phyloP scores from a whole-genome alignment of 2,329 filamentous ascomycete species.

The Colletotrichum sp. region DNA sequence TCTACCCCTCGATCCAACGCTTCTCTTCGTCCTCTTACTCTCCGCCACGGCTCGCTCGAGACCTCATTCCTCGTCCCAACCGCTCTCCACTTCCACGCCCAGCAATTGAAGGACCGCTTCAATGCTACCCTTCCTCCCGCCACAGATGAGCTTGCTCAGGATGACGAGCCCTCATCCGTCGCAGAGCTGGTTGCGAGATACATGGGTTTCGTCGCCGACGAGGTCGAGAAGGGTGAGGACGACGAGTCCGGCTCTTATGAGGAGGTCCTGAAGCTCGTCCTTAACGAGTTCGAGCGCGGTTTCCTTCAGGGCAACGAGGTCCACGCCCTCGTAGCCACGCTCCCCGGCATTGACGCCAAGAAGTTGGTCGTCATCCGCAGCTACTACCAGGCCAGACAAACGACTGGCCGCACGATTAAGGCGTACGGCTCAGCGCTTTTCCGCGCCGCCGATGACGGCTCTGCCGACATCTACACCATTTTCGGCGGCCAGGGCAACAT shows the following conservation, averaged over 20 bases:
- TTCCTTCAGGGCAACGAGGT: slow-evolving; percentile 97
- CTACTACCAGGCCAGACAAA: slow-evolving; percentile 90
- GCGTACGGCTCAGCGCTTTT: slow-evolving; percentile 93
- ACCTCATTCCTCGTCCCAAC: slow-evolving; percentile 96
- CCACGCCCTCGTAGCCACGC: slow-evolving; percentile 82
- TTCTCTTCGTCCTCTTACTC: slow-evolving; percentile 87
- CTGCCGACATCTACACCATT: slow-evolving; percentile 88
- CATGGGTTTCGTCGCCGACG: slow-evolving; percentile 85
- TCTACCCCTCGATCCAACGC: slow-evolving; percentile 94
- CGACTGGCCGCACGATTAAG: slow-evolving; percentile 84
- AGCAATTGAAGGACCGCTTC: slow-evolving; percentile 92
- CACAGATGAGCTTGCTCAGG: slow-evolving; percentile 95
- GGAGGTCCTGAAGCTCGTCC: slow-evolving; percentile 88
- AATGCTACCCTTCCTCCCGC: slow-evolving; percentile 82
- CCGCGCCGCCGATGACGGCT: slow-evolving; percentile 83
- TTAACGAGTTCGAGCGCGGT: slow-evolving; percentile 95
- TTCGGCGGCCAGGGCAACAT: slow-evolving; percentile 99
- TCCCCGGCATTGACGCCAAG: slow-evolving; percentile 92
- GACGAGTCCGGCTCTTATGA: slow-evolving; percentile 86
- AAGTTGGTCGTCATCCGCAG: slow-evolving; percentile 87
- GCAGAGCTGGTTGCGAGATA: slow-evolving; percentile 92
- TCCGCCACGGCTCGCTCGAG: slow-evolving; percentile 94
- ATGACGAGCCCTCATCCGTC: slow-evolving; percentile 98
- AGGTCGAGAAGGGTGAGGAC: slow-evolving; percentile 93
- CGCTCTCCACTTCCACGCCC: slow-evolving; percentile 93